Evolutionary conservation across 2,329 filamentous ascomycete genomes (phyloP).

Genomic region (Berkeleyomyces basicola): DNA sequence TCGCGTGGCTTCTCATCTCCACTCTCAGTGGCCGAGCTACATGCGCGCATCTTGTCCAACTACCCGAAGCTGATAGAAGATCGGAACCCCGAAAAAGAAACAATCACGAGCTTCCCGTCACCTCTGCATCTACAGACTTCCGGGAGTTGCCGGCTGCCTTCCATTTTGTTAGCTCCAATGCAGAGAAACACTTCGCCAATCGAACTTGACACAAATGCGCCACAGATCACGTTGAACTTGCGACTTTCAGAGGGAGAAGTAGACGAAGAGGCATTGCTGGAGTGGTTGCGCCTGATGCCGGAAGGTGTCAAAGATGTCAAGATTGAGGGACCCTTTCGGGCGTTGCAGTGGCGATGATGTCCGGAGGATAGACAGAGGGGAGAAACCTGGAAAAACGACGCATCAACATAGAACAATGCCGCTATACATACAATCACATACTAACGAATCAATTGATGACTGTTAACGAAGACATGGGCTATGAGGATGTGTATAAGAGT

Average conservation of each 20-base stretch:
- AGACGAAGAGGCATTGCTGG: conserved; percentile 37
- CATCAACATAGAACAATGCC: neutral
- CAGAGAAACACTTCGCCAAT: conserved; percentile 26
- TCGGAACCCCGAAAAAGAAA: conserved; percentile 30
- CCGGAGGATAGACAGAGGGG: neutral
- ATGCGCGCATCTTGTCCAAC: conserved; percentile 34
- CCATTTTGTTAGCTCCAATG: conserved; percentile 38
- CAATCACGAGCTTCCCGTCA: conserved; percentile 32
- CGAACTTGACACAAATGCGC: conserved; percentile 26
- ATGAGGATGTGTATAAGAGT: neutral
- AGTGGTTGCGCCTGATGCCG: conserved; percentile 42
- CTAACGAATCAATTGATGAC: conserved; percentile 3
- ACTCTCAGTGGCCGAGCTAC: conserved; percentile 36
- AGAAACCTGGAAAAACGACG: neutral
- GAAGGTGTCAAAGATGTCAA: conserved; percentile 38
- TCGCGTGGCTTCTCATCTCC: conserved; percentile 26
- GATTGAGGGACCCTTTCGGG: conserved; percentile 33
- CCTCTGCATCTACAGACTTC: conserved; percentile 40
- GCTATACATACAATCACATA: neutral
- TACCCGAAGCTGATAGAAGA: conserved; percentile 38
- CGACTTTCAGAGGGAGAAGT: conserved; percentile 34
- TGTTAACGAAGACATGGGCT: neutral
- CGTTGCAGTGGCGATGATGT: conserved; percentile 11
- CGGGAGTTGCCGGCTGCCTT: conserved; percentile 35
- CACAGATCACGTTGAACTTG: conserved; percentile 34